Conservation (phyloP, 305 asterid genomes). For the Rubia balearica region DNA sequence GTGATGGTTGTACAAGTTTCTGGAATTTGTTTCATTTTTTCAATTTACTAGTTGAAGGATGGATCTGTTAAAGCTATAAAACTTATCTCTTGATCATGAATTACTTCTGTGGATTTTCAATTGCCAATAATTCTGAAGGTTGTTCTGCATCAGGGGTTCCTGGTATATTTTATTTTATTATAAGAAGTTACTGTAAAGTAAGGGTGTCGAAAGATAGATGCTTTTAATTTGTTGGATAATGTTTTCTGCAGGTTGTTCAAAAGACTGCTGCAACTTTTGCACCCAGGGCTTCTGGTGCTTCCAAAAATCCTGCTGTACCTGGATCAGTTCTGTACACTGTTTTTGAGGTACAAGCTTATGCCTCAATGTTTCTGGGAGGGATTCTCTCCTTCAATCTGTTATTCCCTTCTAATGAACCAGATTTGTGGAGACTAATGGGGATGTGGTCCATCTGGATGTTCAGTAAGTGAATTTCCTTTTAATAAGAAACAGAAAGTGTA, state of each 20-base stretch:
- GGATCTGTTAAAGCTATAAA: not conserved
- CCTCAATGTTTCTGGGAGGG: conserved; percentile 72
- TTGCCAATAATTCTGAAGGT: not conserved
- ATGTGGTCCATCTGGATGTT: conserved; percentile 99
- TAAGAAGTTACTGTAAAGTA: not conserved
- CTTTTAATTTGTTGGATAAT: not conserved
- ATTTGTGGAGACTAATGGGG: conserved; percentile 93
- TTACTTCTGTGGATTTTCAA: not conserved
- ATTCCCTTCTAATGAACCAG: conserved; percentile 88
- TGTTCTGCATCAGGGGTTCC: not conserved
- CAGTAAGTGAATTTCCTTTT: conserved; percentile 45
- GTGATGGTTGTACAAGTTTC: not conserved
- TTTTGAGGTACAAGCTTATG: conserved; percentile 84
- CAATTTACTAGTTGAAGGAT: not conserved
- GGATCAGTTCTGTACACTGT: conserved; percentile 67
- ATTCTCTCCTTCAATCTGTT: conserved; percentile 85
- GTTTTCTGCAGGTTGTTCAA: conserved; percentile 57
- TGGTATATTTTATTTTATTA: not conserved
- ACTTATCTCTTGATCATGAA: not conserved
- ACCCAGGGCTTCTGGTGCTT: conserved; percentile 81
- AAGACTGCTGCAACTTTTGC: conserved; percentile 97
- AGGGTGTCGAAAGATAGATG: not conserved
- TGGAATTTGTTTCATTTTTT: not conserved
- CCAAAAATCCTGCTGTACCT: conserved; percentile 77
- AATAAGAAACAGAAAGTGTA: not conserved